phyloP scores from a whole-genome alignment of 305 asterid species.

The Solanum hybrid region DNA sequence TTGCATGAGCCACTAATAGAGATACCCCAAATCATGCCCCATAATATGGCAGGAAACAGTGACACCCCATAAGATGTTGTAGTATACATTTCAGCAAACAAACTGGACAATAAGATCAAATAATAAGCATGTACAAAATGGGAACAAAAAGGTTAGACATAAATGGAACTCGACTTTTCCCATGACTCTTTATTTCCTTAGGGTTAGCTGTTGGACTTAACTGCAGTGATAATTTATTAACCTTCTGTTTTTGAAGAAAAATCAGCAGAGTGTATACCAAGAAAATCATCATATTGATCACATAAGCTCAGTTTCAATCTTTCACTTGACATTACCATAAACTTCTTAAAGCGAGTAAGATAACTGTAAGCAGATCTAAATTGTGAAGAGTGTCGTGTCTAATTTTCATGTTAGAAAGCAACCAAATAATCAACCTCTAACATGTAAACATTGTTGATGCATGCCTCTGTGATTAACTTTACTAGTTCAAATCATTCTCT shows the following conservation, averaged over 20 bases:
- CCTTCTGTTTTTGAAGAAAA: neutral
- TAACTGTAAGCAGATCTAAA: neutral
- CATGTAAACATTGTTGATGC: neutral
- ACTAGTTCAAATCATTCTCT: neutral
- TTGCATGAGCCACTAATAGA: neutral
- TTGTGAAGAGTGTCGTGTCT: neutral
- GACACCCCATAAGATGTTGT: neutral
- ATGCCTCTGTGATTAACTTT: neutral
- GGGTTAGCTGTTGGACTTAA: neutral
- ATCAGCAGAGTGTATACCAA: neutral
- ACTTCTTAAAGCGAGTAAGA: neutral
- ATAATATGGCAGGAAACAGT: neutral
- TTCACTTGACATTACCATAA: neutral
- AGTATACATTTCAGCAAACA: neutral
- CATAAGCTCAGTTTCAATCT: neutral
- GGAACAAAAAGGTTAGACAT: neutral
- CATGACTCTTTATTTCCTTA: neutral
- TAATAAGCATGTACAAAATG: neutral
- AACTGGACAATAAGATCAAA: neutral
- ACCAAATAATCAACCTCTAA: neutral
- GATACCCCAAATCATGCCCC: neutral
- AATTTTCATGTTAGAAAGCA: neutral
- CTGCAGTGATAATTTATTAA: neutral
- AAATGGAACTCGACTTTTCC: neutral
- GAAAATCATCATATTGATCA: neutral